These are phyloP conservation scores for Panaeolus cyanescens DNA, from an alignment of 768 basidiomycete species.

Conservation along the genomic window DNA sequence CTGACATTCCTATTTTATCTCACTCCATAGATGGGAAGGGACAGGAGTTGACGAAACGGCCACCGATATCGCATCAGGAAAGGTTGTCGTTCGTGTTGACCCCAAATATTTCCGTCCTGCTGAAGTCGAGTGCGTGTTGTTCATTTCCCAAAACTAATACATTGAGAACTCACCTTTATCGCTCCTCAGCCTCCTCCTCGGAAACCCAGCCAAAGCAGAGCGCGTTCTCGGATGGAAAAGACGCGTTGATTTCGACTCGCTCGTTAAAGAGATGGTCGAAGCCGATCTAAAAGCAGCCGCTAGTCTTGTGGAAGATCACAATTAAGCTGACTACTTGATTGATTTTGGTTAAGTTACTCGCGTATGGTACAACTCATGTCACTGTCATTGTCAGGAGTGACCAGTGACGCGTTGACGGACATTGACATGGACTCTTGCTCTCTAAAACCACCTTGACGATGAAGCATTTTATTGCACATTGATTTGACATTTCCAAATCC, in stretches of 20 bases:
- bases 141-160: neutral
- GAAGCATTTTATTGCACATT: too few relatives aligned
- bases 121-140: slow-evolving; percentile 81
- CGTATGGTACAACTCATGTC: too few relatives aligned
- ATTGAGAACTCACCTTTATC: neutral
- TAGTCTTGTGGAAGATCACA: slow-evolving; percentile 83
- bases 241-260: slow-evolving; percentile 75
- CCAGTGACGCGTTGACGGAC: too few relatives aligned
- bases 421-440: too few relatives aligned
- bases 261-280: slow-evolving; percentile 92
- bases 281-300: slow-evolving; percentile 75
- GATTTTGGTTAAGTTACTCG: too few relatives aligned
- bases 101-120: slow-evolving; percentile 91
- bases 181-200: slow-evolving; percentile 72
- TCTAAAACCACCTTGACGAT: too few relatives aligned
- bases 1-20: slow-evolving; percentile 5
- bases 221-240: slow-evolving; percentile 89
- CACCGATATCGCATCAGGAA: slow-evolving; percentile 66
- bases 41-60: slow-evolving; percentile 77
- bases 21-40: slow-evolving; percentile 68
- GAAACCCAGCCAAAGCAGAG: slow-evolving; percentile 91
- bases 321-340: too few relatives aligned
- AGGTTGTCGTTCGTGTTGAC: slow-evolving; percentile 83
- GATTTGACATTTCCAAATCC: too few relatives aligned
- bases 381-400: too few relatives aligned